These are phyloP conservation scores for Coemansia sp. DNA, from an alignment of 192 early-diverging fungal genomes.

Conservation along the genomic window DNA sequence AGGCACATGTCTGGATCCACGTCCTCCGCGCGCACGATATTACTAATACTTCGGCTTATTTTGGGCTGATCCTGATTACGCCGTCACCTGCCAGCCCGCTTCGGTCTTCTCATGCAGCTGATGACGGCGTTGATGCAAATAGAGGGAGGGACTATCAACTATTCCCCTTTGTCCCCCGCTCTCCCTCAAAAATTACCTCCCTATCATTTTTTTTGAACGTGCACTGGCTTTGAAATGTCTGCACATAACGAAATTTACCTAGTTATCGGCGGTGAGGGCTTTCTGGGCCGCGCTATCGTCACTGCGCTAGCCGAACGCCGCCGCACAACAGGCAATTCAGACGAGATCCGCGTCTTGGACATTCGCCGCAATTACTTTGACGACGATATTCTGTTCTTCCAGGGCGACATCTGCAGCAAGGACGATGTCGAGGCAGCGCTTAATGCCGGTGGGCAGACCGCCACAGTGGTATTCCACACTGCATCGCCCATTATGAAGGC, in stretches of 20 bases:
- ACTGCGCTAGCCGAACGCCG: slow-evolving; percentile 67
- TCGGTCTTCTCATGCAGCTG: too few relatives aligned
- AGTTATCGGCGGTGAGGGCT: slow-evolving; percentile 87
- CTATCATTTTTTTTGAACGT: neutral
- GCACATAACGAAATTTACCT: slow-evolving; percentile 57
- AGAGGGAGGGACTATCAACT: neutral
- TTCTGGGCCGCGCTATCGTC: slow-evolving; percentile 81
- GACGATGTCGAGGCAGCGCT: slow-evolving; percentile 62
- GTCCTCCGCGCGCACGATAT: neutral
- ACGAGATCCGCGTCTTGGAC: slow-evolving; percentile 84
- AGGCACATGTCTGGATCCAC: neutral
- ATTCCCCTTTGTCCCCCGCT: neutral
- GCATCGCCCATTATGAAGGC: slow-evolving; percentile 84
- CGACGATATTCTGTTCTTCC: slow-evolving; percentile 43
- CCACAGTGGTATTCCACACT: slow-evolving; percentile 82
- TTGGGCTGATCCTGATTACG: neutral
- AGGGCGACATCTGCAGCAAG: slow-evolving; percentile 64
- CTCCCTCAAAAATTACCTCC: neutral
- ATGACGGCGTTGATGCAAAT: neutral
- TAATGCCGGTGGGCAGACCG: slow-evolving; percentile 42
- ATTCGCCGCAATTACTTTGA: slow-evolving; percentile 61
- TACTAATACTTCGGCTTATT: neutral
- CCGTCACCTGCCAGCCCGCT: too few relatives aligned
- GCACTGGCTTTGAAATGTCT: slow-evolving; percentile 9
- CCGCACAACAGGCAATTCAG: slow-evolving; percentile 17